Evolutionary conservation across 257 asterid genomes (phyloP).

Genomic region (Lantana camara): DNA sequence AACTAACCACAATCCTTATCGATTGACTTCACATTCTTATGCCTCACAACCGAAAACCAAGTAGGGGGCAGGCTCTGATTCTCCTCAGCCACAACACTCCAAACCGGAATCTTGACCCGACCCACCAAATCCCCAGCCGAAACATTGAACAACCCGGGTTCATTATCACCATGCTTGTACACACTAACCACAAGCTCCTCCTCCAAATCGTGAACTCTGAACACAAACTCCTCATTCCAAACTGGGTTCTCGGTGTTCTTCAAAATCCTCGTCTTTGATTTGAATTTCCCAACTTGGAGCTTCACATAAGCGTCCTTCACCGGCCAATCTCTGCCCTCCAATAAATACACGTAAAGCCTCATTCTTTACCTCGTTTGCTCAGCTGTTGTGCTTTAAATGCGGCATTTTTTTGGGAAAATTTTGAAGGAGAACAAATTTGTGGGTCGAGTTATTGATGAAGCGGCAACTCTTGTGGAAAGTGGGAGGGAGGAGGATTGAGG

Average conservation of each 20-base stretch:
- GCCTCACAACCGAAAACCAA: constrained; percentile 70
- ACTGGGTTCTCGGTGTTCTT: constrained; percentile 53
- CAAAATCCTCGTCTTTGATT: constrained; percentile 65
- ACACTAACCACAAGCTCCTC: constrained; percentile 67
- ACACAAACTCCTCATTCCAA: constrained; percentile 91
- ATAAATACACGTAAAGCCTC: constrained; percentile 68
- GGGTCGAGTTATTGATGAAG: constrained; percentile 26
- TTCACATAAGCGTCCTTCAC: constrained; percentile 69
- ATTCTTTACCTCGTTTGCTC: constrained; percentile 23
- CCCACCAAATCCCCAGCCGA: constrained; percentile 56
- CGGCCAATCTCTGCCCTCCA: constrained; percentile 67
- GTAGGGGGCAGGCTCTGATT: constrained; percentile 70
- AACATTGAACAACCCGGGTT: constrained; percentile 55
- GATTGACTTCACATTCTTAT: constrained; percentile 44
- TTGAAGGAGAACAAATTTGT: neutral
- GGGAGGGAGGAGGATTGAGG: constrained; percentile 27
- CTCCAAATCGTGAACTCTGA: constrained; percentile 62
- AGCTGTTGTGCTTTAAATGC: constrained; percentile 14
- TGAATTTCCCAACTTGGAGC: constrained; percentile 63
- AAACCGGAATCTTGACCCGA: constrained; percentile 69
- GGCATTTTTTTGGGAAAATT: constrained; percentile 1
- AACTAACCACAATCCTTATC: constrained; percentile 60
- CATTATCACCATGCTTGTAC: constrained; percentile 46
- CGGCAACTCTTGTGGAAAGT: constrained; percentile 25
- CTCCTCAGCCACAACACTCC: constrained; percentile 68